Base-by-base conservation (phyloP, 1,284 basidiomycete genomes). In the Tilletia horrida region DNA sequence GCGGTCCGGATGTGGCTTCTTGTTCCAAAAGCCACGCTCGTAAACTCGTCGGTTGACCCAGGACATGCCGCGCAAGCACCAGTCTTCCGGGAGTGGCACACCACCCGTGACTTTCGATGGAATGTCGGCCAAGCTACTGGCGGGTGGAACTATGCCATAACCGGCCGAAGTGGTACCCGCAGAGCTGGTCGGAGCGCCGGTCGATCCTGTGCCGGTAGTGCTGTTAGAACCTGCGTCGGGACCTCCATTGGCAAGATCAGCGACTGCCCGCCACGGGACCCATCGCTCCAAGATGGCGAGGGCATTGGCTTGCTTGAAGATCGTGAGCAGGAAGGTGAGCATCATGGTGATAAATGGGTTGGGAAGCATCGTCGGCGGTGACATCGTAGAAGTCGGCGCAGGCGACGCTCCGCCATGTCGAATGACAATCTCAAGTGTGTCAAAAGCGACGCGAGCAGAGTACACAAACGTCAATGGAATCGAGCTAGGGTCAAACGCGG, bases 11-110 rank as follows among this genome's bases (percentile, higher is more conserved):
- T 29, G 62, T 6, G 35, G 48, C 62, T 74, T 88, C 62, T 43
- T 66, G 67, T 85, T 85, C 94, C 93, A 97, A 82, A 90, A 97
- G 0, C 93, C 93, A 55, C 91, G 87, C 80, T 93, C 92, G 81
- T 90, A 96, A 1, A 96, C 88, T 67, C 88, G 87, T 69, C 91
- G 86, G 6, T 91, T 90, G 1, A 91, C 89, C 95, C 95, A 98
- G 71, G 92, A 91, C 88, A 94, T 91, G 2, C 96, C 96, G 40
- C 94, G 87, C 69, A 97, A 83, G 75, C 91, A 91, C 92, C 93
- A 97, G 81, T 98, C 96, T 82, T 98, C 96, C 0, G 91, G 88
- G 2, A 98, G 84, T 0, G 93, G 90, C 14, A 86, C 84, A 66
- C 86, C 88, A 8, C 86, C 75, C 16, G 83, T 80, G 8, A 86